Percentiles rank a stretch among this genome's conserved stretches.
These are phyloP conservation scores for Moniliella sp. DNA, from an alignment of 1,284 basidiomycete genomes.

Conservation along the genomic window DNA sequence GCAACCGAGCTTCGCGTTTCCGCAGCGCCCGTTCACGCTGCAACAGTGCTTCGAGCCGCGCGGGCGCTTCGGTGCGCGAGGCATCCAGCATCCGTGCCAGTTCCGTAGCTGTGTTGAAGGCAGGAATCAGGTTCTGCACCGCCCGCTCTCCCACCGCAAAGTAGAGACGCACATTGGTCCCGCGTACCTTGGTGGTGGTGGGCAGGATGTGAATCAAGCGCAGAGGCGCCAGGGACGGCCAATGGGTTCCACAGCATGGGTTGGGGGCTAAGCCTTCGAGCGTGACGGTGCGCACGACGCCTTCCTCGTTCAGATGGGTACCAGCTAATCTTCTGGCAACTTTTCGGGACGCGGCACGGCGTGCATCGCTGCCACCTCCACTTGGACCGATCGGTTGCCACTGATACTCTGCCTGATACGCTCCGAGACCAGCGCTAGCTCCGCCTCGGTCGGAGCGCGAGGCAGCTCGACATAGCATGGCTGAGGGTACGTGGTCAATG, in stretches of 20 bases:
- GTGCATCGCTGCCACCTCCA: not conserved
- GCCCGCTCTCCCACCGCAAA: not conserved
- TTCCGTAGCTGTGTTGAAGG: not conserved
- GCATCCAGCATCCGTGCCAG: not conserved
- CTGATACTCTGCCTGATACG: not conserved
- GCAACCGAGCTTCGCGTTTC: not conserved
- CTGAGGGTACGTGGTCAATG: not conserved
- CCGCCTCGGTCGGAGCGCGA: not conserved
- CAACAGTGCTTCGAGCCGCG: not conserved
- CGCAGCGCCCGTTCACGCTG: not conserved
- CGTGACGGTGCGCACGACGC: not conserved
- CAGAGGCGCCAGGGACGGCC: not conserved
- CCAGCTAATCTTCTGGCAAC: not conserved
- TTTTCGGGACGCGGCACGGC: not conserved
- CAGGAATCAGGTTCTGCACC: not conserved
- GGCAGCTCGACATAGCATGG: not conserved
- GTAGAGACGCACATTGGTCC: not conserved
- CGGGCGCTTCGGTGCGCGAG: not conserved
- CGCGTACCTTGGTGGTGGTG: not conserved
- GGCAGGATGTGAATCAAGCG: not conserved
- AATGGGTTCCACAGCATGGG: not conserved
- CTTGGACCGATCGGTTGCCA: not conserved
- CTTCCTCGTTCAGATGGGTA: not conserved
- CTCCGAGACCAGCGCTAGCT: not conserved
- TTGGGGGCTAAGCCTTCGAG: not conserved